These are phyloP conservation scores for Globisporangium rhizosaccharum DNA, from an alignment of 352 stramenopile species.

Conservation along the genomic window DNA sequence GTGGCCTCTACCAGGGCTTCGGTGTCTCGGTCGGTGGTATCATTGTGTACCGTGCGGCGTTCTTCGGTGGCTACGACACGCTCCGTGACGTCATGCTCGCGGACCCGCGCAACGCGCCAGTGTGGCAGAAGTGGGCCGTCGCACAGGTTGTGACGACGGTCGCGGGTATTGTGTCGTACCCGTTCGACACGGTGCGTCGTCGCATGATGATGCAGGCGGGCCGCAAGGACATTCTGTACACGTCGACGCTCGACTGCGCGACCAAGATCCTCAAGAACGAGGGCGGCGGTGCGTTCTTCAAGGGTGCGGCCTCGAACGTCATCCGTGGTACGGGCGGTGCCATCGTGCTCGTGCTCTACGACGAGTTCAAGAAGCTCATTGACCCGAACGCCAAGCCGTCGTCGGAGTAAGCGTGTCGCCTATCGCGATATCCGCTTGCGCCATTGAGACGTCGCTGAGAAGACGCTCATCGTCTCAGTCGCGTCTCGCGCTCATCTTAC, in stretches of 20 bases:
- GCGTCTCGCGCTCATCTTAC: not conserved
- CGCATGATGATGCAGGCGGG: constrained; percentile 98
- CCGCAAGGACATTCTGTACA: constrained; percentile 97
- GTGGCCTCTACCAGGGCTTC: constrained; percentile 98
- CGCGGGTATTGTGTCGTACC: constrained; percentile 94
- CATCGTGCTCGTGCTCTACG: constrained; percentile 98
- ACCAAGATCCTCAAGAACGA: constrained; percentile 96
- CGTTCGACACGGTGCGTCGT: constrained; percentile 94
- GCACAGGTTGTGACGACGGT: constrained; percentile 89
- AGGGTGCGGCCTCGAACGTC: constrained; percentile 97
- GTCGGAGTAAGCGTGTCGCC: constrained; percentile 32
- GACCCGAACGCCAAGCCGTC: constrained; percentile 49
- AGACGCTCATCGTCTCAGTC: not conserved
- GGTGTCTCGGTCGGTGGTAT: constrained; percentile 97
- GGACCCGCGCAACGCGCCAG: constrained; percentile 81
- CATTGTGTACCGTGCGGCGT: constrained; percentile 98
- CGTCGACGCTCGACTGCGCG: constrained; percentile 95
- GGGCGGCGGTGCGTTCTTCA: constrained; percentile 95
- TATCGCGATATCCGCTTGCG: not conserved
- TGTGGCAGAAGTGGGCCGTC: constrained; percentile 90
- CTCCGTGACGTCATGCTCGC: constrained; percentile 85
- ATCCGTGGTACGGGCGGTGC: constrained; percentile 98
- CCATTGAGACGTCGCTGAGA: not conserved
- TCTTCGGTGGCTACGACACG: constrained; percentile 99
- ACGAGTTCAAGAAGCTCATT: constrained; percentile 96